These are phyloP conservation scores for Rhodofomes roseus DNA, from an alignment of 1,284 basidiomycete genomes.

Conservation along the genomic window DNA sequence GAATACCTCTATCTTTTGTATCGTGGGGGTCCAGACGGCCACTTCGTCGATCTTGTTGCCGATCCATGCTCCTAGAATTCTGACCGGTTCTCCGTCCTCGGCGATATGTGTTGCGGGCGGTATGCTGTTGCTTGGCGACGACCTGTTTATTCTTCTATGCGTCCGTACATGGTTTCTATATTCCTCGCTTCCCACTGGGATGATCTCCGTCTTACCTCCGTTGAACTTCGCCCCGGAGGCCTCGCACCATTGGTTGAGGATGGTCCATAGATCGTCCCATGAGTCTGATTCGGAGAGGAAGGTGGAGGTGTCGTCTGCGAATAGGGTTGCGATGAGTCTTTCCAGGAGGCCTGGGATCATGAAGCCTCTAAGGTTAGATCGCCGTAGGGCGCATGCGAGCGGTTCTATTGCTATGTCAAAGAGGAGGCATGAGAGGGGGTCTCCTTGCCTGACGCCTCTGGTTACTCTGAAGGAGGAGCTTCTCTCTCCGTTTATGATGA, in stretches of 20 bases:
- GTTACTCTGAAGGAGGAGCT: constrained; percentile 17
- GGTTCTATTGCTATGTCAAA: constrained; percentile 36
- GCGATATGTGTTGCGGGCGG: constrained; percentile 11
- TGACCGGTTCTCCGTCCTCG: constrained; percentile 18
- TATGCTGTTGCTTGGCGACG: not conserved
- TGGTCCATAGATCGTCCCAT: not conserved
- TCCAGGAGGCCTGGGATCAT: constrained; percentile 11
- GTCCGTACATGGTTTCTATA: no score
- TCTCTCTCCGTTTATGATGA: constrained; percentile 25
- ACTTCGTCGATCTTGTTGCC: constrained; percentile 18
- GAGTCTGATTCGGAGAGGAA: not conserved
- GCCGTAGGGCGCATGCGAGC: constrained; percentile 23
- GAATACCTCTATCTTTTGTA: constrained; percentile 12
- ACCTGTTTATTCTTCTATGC: no score
- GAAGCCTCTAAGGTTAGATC: constrained; percentile 28
- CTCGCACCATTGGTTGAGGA: not conserved
- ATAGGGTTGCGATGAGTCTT: not conserved
- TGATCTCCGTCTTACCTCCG: not conserved
- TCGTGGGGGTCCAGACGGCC: constrained; percentile 17
- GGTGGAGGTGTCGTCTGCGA: not conserved
- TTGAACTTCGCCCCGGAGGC: not conserved
- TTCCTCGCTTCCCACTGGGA: not conserved
- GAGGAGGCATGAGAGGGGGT: constrained; percentile 35
- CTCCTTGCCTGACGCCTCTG: constrained; percentile 29
- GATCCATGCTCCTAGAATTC: constrained; percentile 27